Evolutionary conservation across 2,329 filamentous ascomycete species (phyloP), one percentile per base, ranked within the genome.

Genomic region (Cytospora leucostoma): DNA sequence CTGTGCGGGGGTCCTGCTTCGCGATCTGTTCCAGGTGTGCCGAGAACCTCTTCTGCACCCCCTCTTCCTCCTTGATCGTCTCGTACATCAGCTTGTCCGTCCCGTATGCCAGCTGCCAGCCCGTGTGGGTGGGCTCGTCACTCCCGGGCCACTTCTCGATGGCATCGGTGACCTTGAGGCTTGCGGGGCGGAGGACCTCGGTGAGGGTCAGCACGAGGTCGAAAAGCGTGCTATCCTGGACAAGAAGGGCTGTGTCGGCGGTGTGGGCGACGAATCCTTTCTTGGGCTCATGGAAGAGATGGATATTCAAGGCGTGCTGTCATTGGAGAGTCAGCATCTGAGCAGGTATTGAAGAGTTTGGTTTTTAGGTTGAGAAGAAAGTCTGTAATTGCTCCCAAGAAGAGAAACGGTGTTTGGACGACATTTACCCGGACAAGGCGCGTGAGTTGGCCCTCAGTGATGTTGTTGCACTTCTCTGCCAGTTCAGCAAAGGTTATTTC

Each of bases 81-180:
- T 54, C 52, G 15, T 54, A 54, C 52, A 54, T 54, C 17, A 54
- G 17, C 33, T 54, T 54, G 52, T 54, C 52, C 33, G 33, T 54
- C 15, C 35, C 19, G 52, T 54, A 54, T 4, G 52, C 52, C 33
- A 54, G 27, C 17, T 54, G 52, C 52, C 52, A 54, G 33, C 52
- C 52, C 5, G 33, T 54, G 2, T 54, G 27, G 12, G 33, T 54
- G 33, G 52, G 52, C 15, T 35, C n/a, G 5, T 54, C 33, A n/a
- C 52, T 54, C 1, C 52, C 52, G 33, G 52, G 52, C 52, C 52
- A 54, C 10, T 8, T 54, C 52, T 54, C 33, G 7, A 54, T 54
- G 10, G 52, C 52, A 17, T 54, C 33, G 8, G 32, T 19, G 32
- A 54, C 32, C 13, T 54, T 54, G 33, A 54, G 52, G 33, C 32